Evolutionary conservation across 2,329 filamentous ascomycete species (phyloP).

Genomic region (Neodidymelliopsis sp.): DNA sequence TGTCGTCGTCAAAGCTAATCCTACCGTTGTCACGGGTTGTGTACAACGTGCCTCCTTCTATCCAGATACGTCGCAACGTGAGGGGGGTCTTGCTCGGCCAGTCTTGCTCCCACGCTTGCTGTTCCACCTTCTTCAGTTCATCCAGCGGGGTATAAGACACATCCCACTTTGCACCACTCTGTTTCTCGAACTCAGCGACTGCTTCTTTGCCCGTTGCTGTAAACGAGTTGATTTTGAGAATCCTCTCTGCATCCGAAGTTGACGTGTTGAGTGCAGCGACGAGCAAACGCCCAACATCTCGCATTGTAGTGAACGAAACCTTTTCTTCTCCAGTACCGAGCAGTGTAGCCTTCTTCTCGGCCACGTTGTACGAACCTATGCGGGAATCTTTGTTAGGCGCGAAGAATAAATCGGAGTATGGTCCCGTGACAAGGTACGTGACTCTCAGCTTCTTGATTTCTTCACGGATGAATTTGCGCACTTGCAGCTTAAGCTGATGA

Average conservation of each 20-base stretch:
- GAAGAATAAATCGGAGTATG: slow-evolving; percentile 71
- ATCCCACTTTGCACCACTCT: slow-evolving; percentile 66
- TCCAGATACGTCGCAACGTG: slow-evolving; percentile 75
- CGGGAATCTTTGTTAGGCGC: slow-evolving; percentile 48
- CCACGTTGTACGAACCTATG: slow-evolving; percentile 67
- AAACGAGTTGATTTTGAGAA: slow-evolving; percentile 75
- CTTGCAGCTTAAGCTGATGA: slow-evolving; percentile 73
- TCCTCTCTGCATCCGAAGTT: slow-evolving; percentile 55
- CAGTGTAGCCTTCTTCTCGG: slow-evolving; percentile 65
- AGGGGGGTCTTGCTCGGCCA: slow-evolving; percentile 61
- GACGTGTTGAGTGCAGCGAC: slow-evolving; percentile 68
- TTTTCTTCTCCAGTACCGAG: slow-evolving; percentile 67
- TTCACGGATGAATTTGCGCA: slow-evolving; percentile 67
- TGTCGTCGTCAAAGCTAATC: slow-evolving; percentile 57
- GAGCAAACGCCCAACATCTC: slow-evolving; percentile 73
- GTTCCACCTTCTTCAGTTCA: slow-evolving; percentile 64
- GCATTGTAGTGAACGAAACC: slow-evolving; percentile 74
- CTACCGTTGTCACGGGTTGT: slow-evolving; percentile 70
- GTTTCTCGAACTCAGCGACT: slow-evolving; percentile 71
- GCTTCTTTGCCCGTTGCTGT: slow-evolving; percentile 69
- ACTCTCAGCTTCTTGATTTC: slow-evolving; percentile 63
- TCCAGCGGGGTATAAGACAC: slow-evolving; percentile 62
- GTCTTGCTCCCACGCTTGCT: slow-evolving; percentile 64
- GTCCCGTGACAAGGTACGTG: slow-evolving; percentile 74
- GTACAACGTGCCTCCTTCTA: slow-evolving; percentile 75